Conservation (phyloP, 768 basidiomycete species). For the Collybia mongolica region DNA sequence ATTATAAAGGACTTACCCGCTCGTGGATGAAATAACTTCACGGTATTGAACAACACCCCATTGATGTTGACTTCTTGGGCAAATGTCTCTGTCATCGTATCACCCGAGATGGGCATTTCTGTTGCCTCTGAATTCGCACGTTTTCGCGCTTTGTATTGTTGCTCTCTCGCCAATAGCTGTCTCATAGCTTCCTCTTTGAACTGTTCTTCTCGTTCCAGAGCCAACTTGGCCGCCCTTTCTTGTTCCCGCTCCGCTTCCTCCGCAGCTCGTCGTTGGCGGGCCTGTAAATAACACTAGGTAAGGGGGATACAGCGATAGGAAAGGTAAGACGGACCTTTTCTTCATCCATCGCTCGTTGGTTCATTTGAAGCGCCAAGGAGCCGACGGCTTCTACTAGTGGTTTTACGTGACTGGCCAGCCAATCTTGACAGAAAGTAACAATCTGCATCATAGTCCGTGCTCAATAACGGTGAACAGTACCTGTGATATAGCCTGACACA, state of each 20-base stretch:
- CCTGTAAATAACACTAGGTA: constrained; percentile 31
- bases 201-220: constrained; percentile 61
- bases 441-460: constrained; percentile 40
- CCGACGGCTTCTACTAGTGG: constrained; percentile 60
- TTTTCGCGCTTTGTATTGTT: constrained; percentile 52
- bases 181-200: constrained; percentile 64
- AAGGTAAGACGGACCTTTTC: constrained; percentile 46
- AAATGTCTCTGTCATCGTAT: constrained; percentile 64
- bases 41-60: constrained; percentile 58
- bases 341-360: constrained; percentile 65
- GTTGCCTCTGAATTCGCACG: constrained; percentile 73
- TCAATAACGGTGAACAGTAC: neutral
- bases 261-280: constrained; percentile 50
- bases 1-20: constrained; percentile 41
- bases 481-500: constrained; percentile 24
- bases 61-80: constrained; percentile 52
- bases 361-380: constrained; percentile 81
- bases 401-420: constrained; percentile 57
- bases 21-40: constrained; percentile 73
- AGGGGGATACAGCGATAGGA: neutral
- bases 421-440: constrained; percentile 66
- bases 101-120: constrained; percentile 50
- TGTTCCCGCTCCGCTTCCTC: constrained; percentile 53
- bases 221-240: constrained; percentile 50
- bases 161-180: constrained; percentile 53